A percentile compares a stretch with the other conserved stretches of the same genome.
These are phyloP conservation scores for Phytopythium chamaehyphon DNA, from an alignment of 352 stramenopile genomes.

Conservation along the genomic window DNA sequence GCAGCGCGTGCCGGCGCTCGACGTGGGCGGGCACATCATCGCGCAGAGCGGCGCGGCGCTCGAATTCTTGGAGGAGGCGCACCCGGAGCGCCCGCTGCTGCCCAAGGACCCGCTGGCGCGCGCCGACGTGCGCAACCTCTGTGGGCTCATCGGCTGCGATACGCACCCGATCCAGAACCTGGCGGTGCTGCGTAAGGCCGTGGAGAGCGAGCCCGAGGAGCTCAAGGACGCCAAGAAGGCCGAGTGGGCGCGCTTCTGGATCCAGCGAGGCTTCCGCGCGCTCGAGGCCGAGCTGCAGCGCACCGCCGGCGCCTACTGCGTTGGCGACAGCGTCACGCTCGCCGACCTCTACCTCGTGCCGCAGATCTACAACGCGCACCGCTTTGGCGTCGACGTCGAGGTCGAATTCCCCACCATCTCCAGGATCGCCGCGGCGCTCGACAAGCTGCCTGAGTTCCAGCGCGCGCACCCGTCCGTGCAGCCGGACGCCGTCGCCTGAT, in stretches of 20 bases:
- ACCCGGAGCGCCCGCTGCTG: constrained; percentile 65
- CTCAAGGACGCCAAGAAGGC: constrained; percentile 40
- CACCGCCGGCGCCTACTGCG: constrained; percentile 59
- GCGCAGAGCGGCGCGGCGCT: constrained; percentile 90
- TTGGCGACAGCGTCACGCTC: constrained; percentile 80
- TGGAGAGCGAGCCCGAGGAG: constrained; percentile 41
- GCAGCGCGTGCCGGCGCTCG: constrained; percentile 76
- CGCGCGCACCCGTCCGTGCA: constrained; percentile 75
- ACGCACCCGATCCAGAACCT: constrained; percentile 92
- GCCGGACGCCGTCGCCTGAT: constrained; percentile 39
- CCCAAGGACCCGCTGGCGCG: constrained; percentile 63
- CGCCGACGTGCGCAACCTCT: constrained; percentile 81
- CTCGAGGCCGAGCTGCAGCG: constrained; percentile 69
- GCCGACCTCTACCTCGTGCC: constrained; percentile 89
- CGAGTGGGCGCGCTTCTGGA: constrained; percentile 59
- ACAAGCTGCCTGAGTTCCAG: constrained; percentile 77
- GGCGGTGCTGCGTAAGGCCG: constrained; percentile 50
- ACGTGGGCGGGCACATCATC: constrained; percentile 69
- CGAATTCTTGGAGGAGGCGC: constrained; percentile 91
- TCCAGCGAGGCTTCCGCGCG: constrained; percentile 78
- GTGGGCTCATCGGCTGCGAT: constrained; percentile 88
- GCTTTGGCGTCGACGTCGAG: constrained; percentile 85
- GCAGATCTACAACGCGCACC: constrained; percentile 91
- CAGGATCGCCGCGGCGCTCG: constrained; percentile 63
- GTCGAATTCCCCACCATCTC: constrained; percentile 84